Percentiles rank a stretch among this genome's conserved stretches.
Conservation (phyloP, 768 basidiomycete genomes). For the Phanerochaete carnosa region DNA sequence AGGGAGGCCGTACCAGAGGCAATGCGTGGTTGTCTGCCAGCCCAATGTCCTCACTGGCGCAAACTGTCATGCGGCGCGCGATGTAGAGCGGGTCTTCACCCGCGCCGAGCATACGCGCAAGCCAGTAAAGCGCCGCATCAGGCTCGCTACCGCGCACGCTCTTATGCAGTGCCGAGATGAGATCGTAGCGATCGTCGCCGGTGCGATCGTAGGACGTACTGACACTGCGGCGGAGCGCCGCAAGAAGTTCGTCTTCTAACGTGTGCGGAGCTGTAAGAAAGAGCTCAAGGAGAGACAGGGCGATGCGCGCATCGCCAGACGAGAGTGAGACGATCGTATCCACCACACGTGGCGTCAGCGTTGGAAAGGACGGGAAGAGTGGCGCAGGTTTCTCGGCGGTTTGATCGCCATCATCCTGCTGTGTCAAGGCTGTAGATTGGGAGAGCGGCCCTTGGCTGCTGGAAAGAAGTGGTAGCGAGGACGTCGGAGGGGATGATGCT, state of each 20-base stretch:
- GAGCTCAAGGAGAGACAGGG: conserved; percentile 74
- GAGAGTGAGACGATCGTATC: conserved; percentile 51
- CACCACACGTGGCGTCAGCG: conserved; percentile 45
- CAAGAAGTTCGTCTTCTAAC: conserved; percentile 43
- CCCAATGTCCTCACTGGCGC: conserved; percentile 86
- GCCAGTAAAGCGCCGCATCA: conserved; percentile 83
- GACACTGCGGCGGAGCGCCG: conserved; percentile 57
- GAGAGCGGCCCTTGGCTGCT: background rate
- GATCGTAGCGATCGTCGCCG: conserved; percentile 75
- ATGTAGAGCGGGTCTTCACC: conserved; percentile 83
- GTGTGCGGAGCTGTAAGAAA: conserved; percentile 44
- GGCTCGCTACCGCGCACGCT: conserved; percentile 74
- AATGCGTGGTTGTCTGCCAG: conserved; percentile 76
- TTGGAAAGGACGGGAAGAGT: conserved; percentile 22
- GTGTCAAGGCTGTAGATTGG: background rate
- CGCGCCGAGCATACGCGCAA: conserved; percentile 76
- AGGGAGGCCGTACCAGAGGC: conserved; percentile 52
- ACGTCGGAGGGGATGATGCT: background rate
- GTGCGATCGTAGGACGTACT: conserved; percentile 69
- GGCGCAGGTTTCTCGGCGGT: background rate
- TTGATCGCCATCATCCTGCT: background rate
- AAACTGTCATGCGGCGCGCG: conserved; percentile 69
- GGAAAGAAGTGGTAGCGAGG: conserved; percentile 1
- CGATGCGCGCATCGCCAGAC: conserved; percentile 72
- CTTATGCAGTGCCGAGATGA: conserved; percentile 85